Evolutionary conservation across 805 yeast genomes (phyloP), one percentile per base, ranked within the genome.

Genomic region (Lachancea thermotolerans): DNA sequence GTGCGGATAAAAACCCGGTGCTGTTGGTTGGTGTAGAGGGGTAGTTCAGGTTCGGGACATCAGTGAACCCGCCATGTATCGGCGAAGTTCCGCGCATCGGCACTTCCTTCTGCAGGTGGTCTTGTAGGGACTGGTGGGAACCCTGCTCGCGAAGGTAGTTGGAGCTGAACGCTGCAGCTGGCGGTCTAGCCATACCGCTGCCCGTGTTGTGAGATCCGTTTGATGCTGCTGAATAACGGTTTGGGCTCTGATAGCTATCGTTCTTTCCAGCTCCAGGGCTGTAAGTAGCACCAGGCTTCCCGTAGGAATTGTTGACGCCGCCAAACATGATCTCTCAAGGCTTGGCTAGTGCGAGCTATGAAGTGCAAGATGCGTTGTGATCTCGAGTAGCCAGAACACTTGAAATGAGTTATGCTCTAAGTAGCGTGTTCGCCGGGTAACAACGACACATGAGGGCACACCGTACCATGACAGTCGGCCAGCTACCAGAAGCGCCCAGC

Each of bases 91-190:
- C 35, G 11, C 45, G 34, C 12, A 37, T 46, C 30, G 41, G 42
- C 7, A 49, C 41, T 28, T 54, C 55, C 14, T 48, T 42, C 39
- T 57, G 58, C 16, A 53, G 37, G 18, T 53, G 57, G 6, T 57
- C 64, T 32, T 57, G 71, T 16, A 69, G 50, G 0, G 72, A 68
- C 35, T 60, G 70, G 14, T 66, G 70, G 0, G 72, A 68, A 15
- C 61, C 64, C 47, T 67, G 72, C 37, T 57, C 61, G 36, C 59
- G 60, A 63, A 65, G 58, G 44, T 68, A 68, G 40, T 60, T 65
- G 5, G 59, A 47, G 39, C 69, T 63, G 44, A 67, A 68, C 40
- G 56, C 63, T 1, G 66, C 64, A 4, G 59, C 55, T 1, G 70
- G 70, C 29, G 69, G 72, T 34, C 53, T 52, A 10, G 59, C 50